A percentile compares a stretch with the other conserved stretches of the same genome.
Conservation (phyloP, 2,329 filamentous ascomycete genomes). For the Verticillium dahliae region DNA sequence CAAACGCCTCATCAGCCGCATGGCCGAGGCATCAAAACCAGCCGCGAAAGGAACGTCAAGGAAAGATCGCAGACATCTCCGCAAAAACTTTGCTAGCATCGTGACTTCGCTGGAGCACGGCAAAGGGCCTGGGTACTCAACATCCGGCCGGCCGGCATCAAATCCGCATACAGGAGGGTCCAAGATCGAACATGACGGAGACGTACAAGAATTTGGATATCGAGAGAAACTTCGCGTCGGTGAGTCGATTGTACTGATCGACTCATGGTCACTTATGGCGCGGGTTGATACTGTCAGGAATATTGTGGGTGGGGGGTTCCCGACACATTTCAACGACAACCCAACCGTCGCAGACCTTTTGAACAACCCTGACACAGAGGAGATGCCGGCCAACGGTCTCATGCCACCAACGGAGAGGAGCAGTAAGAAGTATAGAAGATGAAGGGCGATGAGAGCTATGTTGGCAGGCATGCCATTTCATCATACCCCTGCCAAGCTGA, state of each 20-base stretch:
- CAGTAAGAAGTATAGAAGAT: slow-evolving; percentile 6
- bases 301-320: slow-evolving; percentile 39
- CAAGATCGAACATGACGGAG: slow-evolving; percentile 33
- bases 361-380: slow-evolving; percentile 22
- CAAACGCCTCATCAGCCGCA: slow-evolving; percentile 37
- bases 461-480: not conserved
- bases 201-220: slow-evolving; percentile 42
- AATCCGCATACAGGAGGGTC: slow-evolving; percentile 35
- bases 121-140: slow-evolving; percentile 48
- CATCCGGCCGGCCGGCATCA: slow-evolving; percentile 30
- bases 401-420: slow-evolving; percentile 2
- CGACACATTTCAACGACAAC: slow-evolving; percentile 31
- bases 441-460: not conserved
- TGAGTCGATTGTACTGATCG: slow-evolving; percentile 36
- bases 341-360: slow-evolving; percentile 28
- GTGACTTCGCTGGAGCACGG: slow-evolving; percentile 48
- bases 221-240: slow-evolving; percentile 43
- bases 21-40: slow-evolving; percentile 38
- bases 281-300: slow-evolving; percentile 41
- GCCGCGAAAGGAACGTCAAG: slow-evolving; percentile 44
- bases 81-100: slow-evolving; percentile 42
- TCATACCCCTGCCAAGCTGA: not conserved
- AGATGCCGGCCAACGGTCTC: slow-evolving; percentile 8
- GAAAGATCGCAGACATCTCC: slow-evolving; percentile 39
- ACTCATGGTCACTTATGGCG: slow-evolving; percentile 44